Conservation (phyloP, 495 filamentous ascomycete species). For the Penicillium ochrochloron region DNA sequence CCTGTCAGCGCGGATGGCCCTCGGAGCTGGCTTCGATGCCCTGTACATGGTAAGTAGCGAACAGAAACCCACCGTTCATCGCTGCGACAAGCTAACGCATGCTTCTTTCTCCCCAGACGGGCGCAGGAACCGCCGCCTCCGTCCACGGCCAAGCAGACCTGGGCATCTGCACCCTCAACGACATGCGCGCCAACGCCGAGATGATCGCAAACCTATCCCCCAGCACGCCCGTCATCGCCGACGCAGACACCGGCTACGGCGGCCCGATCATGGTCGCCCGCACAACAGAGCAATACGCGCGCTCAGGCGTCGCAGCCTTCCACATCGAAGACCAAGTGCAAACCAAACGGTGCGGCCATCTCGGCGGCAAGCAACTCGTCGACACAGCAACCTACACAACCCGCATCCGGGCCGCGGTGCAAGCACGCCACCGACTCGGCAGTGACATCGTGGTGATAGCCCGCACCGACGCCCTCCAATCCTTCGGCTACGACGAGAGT, state of each 20-base stretch:
- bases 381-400: conserved; percentile 53
- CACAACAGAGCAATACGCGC: conserved; percentile 66
- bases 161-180: conserved; percentile 58
- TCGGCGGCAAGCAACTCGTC: conserved; percentile 67
- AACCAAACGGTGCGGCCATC: conserved; percentile 70
- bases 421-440: conserved; percentile 52
- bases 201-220: conserved; percentile 49
- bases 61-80: background rate
- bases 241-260: conserved; percentile 72
- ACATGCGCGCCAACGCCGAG: conserved; percentile 51
- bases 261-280: conserved; percentile 67
- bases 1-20: conserved; percentile 66
- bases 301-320: conserved; percentile 68
- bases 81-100: conserved; percentile 8
- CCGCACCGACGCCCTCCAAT: conserved; percentile 67
- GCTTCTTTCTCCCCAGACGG: conserved; percentile 46
- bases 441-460: conserved; percentile 73
- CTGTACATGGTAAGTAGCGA: conserved; percentile 62
- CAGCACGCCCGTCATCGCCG: conserved; percentile 64
- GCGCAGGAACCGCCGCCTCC: conserved; percentile 69
- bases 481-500: conserved; percentile 65
- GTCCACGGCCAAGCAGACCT: conserved; percentile 70
- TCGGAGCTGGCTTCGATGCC: conserved; percentile 62
- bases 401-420: conserved; percentile 62
- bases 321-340: conserved; percentile 76